Percentiles rank a stretch among this genome's conserved stretches.
Conservation (phyloP, 306 rosid species). For the Prunus davidiana region DNA sequence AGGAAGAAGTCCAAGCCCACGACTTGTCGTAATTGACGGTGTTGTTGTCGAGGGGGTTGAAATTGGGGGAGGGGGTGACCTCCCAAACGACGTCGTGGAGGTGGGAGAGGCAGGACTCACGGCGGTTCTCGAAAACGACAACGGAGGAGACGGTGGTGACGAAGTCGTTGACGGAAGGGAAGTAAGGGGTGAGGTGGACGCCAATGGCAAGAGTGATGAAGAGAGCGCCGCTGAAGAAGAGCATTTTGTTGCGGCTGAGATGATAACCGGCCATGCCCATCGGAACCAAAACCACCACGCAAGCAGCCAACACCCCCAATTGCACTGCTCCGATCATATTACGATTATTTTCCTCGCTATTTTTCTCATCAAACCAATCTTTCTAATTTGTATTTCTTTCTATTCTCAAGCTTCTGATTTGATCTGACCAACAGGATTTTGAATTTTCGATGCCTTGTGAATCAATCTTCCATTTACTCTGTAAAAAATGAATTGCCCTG, state of each 20-base stretch:
- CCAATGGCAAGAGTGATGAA: constrained; percentile 92
- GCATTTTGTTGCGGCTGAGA: constrained; percentile 89
- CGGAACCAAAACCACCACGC: constrained; percentile 83
- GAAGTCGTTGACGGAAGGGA: constrained; percentile 71
- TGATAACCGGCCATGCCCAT: constrained; percentile 99
- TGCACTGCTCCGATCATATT: constrained; percentile 72
- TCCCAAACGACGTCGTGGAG: constrained; percentile 76
- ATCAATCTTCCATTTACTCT: neutral
- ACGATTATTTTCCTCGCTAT: neutral
- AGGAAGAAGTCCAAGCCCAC: constrained; percentile 61
- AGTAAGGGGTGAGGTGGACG: constrained; percentile 87
- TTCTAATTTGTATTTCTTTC: neutral
- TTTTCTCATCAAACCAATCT: neutral
- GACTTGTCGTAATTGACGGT: constrained; percentile 49
- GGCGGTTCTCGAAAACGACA: constrained; percentile 63
- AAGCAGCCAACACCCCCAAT: constrained; percentile 77
- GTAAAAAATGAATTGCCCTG: neutral
- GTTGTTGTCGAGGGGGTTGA: constrained; percentile 41
- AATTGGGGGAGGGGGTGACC: constrained; percentile 34
- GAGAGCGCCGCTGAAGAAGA: constrained; percentile 88
- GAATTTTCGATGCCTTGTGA: neutral
- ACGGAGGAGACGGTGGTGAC: constrained; percentile 63
- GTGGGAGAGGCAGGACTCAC: constrained; percentile 54
- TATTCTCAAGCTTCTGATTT: neutral
- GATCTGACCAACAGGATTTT: neutral